Conservation (phyloP, 129 eudicot species). For the Flaveria brownii region DNA sequence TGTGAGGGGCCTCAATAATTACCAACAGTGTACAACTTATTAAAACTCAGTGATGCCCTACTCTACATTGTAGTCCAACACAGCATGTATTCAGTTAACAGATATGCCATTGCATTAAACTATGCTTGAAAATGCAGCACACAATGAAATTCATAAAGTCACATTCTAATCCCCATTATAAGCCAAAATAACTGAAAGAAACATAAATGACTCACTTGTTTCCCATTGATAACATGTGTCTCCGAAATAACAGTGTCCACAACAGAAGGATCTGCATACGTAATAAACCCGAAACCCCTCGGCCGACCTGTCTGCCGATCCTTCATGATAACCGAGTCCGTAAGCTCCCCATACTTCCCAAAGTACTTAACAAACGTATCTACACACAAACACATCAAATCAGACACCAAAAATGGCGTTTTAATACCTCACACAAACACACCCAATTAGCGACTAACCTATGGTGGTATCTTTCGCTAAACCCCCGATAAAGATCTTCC, state of each 20-base stretch:
- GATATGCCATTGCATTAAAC: not conserved
- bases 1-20: not conserved
- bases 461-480: conserved; percentile 75
- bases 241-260: conserved; percentile 87
- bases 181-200: not conserved
- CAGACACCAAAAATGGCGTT: not conserved
- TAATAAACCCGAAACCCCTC: conserved; percentile 86
- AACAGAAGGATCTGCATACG: conserved; percentile 84
- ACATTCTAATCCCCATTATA: conserved; percentile 2
- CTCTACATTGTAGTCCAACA: conserved; percentile 1
- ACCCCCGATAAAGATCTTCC: conserved; percentile 92
- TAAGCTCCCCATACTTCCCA: conserved; percentile 92
- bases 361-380: conserved; percentile 83
- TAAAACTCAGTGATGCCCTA: not conserved
- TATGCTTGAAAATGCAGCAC: not conserved
- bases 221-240: conserved; percentile 79
- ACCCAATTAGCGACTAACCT: conserved; percentile 44
- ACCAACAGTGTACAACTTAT: not conserved
- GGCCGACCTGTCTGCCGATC: conserved; percentile 86
- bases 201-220: conserved; percentile 57
- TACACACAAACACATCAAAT: conserved; percentile 23
- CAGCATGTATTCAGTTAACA: not conserved
- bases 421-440: not conserved
- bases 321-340: conserved; percentile 89
- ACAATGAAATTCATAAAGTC: not conserved